Base-by-base conservation (phyloP, 1,139 yeast genomes). In the Waltiozyma sp. region DNA sequence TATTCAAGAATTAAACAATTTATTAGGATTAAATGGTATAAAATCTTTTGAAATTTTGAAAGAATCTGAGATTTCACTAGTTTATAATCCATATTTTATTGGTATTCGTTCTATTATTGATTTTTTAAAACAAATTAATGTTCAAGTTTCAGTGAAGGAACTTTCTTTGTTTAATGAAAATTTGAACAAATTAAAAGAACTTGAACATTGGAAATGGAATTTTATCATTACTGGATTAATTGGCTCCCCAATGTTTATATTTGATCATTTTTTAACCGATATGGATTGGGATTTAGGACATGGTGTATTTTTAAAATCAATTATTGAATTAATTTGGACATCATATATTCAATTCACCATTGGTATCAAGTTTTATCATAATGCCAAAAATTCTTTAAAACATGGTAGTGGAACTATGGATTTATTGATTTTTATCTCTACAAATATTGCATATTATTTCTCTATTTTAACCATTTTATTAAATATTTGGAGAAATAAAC, bases 381-480 rank as follows among this genome's bases (percentile, higher is more conserved):
- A 85, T 46, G 76, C 93, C 11, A 68, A 64, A 54, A 73, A 72
- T 40, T 81, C 94, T n/a, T 49, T 88, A 16, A 66, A 66, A 44
- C 87, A 83, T 52, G 72, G 77, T 8, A 71, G 83, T 40, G 95
- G 96, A n/a, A 88, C 93, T 19, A 93, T 93, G 98, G 98, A 93
- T 61, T 87, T 89, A 2, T 69, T 93, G 48, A 91, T 93, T 34
- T 79, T 85, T 45, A 69, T 85, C 28, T 87, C 96, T 3, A 88
- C 96, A 0, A 66, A 81, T 41, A 77, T 85, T 28, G 85, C 96
- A 3, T 91, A 78, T 56, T 48, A 68, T 15, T 91, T 86, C 55
- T 87, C 96, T 1, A 56, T 83, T 1, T 60, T 78, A 23, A 73
- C 93, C 1, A 76, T 77, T 49, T 43, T 69, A 4, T 61, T 68